Base-by-base conservation (phyloP, 306 rosid species). In the Vicia faba region DNA sequence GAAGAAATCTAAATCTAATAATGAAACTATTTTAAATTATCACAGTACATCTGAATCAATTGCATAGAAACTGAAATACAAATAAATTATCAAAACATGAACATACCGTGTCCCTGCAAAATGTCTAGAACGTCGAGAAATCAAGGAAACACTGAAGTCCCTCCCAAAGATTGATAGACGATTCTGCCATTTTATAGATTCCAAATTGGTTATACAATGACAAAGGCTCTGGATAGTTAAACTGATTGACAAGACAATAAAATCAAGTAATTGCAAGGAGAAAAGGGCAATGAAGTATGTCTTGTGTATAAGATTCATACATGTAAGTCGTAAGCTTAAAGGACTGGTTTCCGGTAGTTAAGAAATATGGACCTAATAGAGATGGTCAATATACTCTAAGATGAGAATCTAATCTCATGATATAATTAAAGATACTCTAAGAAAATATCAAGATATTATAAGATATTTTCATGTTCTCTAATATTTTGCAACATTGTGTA, bases 81-180 rank as follows among this genome's bases (percentile, higher is more conserved):
- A 56, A 73, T 36, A 13, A 55, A 48, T 63, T 20, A 40, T 36
- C 35, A 15, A 38, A 79, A 40, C 9, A 73, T 45, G 46, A 71
- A 33, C 79, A 78, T 76, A 91, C 97, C 97, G 97, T 69, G 98
- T 93, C 80, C 98, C 98, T 5, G 98, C 98, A 83, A 93, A 93
- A 83, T 89, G 96, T 61, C 97, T 87, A 68, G 98, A 93, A 62
- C 98, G 93, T 61, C 97, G 85, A 73, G 98, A 88, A 78, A 93
- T 83, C 83, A 93, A 62, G 74, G 89, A 78, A 69, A 88, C 82
- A 56, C 96, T 79, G 75, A 93, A 89, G 78, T 93, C 97, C 86
- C 91, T 88, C 69, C 98, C 98, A 69, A 84, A 93, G 54, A 93
- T 87, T 41, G 98, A 89, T 75, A 88, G 75, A 38, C 98, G 95